These are phyloP conservation scores for Avicennia marina DNA, from an alignment of 257 asterid species.

Conservation along the genomic window DNA sequence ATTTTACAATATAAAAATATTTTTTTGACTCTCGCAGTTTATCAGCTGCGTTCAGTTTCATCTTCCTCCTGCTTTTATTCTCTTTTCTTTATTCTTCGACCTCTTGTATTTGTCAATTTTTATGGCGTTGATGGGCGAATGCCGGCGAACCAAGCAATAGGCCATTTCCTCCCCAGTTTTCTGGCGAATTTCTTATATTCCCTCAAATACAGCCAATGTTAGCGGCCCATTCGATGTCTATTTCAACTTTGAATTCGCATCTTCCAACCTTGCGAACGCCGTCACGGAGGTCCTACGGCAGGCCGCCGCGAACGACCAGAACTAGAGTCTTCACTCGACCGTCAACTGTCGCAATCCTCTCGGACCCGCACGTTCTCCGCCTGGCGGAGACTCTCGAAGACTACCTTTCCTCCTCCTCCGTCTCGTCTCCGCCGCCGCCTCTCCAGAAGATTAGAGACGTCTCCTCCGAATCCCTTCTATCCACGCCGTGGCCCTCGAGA, in stretches of 20 bases:
- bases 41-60: too few species aligned
- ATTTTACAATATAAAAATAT: too few species aligned
- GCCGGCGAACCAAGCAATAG: too few species aligned
- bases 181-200: conserved; percentile 5
- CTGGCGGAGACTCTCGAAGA: conserved; percentile 93
- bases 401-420: conserved; percentile 41
- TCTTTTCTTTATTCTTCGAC: too few species aligned
- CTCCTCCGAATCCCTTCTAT: conserved; percentile 75
- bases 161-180: background rate
- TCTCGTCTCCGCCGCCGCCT: conserved; percentile 43
- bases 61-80: too few species aligned
- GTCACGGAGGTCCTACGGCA: conserved; percentile 22
- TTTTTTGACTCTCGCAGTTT: too few species aligned
- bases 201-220: background rate
- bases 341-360: conserved; percentile 42
- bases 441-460: conserved; percentile 63
- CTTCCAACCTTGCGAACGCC: conserved; percentile 25
- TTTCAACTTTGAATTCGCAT: conserved; percentile 31
- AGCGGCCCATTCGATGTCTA: conserved; percentile 31
- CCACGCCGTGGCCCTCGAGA: conserved; percentile 86
- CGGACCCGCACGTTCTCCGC: conserved; percentile 83
- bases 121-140: too few species aligned
- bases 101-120: too few species aligned
- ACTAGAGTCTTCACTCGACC: conserved; percentile 27
- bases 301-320: conserved; percentile 25